phyloP scores from a whole-genome alignment of 148 eudicot genomes.

The Talinum fruticosum region DNA sequence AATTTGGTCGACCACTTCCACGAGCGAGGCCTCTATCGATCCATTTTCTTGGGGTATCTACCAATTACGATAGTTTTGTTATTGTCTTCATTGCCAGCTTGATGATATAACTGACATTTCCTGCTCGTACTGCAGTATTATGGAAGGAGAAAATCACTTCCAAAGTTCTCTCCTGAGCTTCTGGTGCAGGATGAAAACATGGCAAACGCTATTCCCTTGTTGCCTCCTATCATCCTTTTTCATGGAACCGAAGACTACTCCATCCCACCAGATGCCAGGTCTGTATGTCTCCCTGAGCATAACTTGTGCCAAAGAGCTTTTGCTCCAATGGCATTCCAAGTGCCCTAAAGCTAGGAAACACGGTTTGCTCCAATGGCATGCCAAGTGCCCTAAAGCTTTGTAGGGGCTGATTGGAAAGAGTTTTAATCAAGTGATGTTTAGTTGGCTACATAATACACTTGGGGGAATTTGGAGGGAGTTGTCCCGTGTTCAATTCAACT shows the following conservation, averaged over 20 bases:
- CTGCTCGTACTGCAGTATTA: conserved; percentile 51
- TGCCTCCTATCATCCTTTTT: conserved; percentile 74
- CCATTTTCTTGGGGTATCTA: conserved; percentile 75
- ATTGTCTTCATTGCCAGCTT: background rate
- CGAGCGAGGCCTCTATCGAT: conserved; percentile 78
- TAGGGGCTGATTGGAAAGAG: too few relatives aligned
- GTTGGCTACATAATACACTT: background rate
- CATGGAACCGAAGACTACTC: conserved; percentile 86
- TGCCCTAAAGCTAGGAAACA: too few relatives aligned
- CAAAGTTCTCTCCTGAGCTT: conserved; percentile 73
- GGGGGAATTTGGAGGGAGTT: background rate
- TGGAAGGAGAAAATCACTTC: conserved; percentile 89
- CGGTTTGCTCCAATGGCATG: too few relatives aligned
- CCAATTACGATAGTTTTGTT: background rate
- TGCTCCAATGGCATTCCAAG: too few relatives aligned
- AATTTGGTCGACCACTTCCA: conserved; percentile 84
- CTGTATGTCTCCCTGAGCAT: conserved; percentile 8
- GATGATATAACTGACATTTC: conserved; percentile 7
- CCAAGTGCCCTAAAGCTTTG: too few relatives aligned
- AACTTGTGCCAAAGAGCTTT: too few relatives aligned
- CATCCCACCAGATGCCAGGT: conserved; percentile 85
- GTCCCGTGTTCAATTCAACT: background rate
- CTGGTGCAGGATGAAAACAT: conserved; percentile 52
- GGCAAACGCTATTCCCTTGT: conserved; percentile 45
- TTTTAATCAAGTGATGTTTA: background rate